Base-by-base conservation (phyloP, 2,329 filamentous ascomycete genomes). In the Aspergillus candidus region DNA sequence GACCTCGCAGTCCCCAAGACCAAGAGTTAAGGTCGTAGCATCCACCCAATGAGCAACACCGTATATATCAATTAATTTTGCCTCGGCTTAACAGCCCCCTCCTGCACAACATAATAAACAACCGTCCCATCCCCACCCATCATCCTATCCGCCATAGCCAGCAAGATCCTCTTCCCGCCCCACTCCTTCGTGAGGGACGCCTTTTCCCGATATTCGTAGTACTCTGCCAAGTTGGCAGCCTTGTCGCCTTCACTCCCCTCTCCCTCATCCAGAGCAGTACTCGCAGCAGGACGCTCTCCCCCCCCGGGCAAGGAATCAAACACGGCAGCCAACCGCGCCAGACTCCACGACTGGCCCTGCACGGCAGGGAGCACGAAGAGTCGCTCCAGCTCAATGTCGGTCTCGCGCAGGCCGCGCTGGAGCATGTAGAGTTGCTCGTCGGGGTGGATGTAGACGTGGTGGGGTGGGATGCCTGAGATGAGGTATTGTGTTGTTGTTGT, bases 91-190 rank as follows among this genome's bases (percentile, higher is more conserved):
- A 83, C 77, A 41, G 79, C 71, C 4, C 79, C 80, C 57, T 83
- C 79, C 53, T 82, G 78, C 38, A 82, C 71, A 49, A 83, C 73
- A 58, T 84, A 84, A 59, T 83, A 84, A 32, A 80, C 77, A 27
- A 83, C 71, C 1, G 80, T 83, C 34, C 79, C 80, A 58, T 83
- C 80, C 6, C 71, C 71, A 29, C 70, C 71, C 57, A 65, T 63
- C 3, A 60, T 61, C 47, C 64, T 61, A 56, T 80, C 73, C 40
- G 78, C 66, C 51, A 80, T 79, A 5, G 76, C 78, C 42, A 83
- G 59, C 22, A 84, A 53, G 11, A 80, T 58, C 38, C 79, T 66
- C 65, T 82, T 82, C 29, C 65, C 61, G 43, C 70, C 70, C 62
- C 69, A 69, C 52, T 71, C 63, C 37, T 63, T 60, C 3, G 60